Percentiles rank a stretch among this genome's conserved stretches.
Conservation (phyloP, 345 rosid genomes). For the Bruguiera parviflora region DNA sequence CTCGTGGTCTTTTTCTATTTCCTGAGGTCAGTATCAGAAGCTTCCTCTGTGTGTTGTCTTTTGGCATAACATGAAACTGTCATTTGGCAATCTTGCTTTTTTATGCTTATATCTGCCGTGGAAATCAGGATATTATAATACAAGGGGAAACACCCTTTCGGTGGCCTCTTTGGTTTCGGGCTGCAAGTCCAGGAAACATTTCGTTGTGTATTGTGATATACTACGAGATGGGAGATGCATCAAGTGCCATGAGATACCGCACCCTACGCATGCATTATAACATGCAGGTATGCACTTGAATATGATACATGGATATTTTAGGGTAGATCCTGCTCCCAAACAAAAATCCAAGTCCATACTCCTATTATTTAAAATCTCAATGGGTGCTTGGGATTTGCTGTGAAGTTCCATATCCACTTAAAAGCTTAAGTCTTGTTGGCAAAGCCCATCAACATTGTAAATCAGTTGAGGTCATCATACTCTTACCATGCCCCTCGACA, state of each 20-base stretch:
- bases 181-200: constrained; percentile 78
- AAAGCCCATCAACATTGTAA: too few relatives aligned
- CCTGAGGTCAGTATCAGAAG: constrained; percentile 63
- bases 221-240: constrained; percentile 76
- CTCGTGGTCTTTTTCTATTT: constrained; percentile 54
- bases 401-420: too few relatives aligned
- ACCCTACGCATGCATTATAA: constrained; percentile 73
- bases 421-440: too few relatives aligned
- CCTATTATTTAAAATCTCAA: not conserved
- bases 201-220: constrained; percentile 62
- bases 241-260: constrained; percentile 80
- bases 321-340: not conserved
- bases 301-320: constrained; percentile 9
- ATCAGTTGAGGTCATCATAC: too few relatives aligned
- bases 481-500: too few relatives aligned
- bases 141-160: constrained; percentile 51
- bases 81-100: constrained; percentile 14
- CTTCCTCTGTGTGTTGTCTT: constrained; percentile 11
- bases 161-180: constrained; percentile 97
- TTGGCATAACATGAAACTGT: constrained; percentile 15
- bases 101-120: constrained; percentile 19
- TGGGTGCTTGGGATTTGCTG: not conserved
- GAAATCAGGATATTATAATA: constrained; percentile 56
- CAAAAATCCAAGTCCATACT: too few relatives aligned
- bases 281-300: constrained; percentile 56